Evolutionary conservation across 2,329 filamentous ascomycete genomes (phyloP).

Genomic region (Stachybotrys echinatus): DNA sequence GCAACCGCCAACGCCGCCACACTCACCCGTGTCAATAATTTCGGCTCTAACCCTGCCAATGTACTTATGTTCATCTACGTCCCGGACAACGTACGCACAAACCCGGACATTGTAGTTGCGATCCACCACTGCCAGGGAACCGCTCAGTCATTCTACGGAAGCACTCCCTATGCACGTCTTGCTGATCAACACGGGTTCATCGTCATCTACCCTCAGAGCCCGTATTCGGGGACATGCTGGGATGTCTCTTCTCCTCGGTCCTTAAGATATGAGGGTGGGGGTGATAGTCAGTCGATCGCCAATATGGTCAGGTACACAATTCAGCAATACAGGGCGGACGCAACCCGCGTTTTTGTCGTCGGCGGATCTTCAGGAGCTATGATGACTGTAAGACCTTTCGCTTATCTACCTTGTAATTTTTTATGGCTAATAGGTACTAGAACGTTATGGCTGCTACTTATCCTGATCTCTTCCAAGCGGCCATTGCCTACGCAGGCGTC

Average conservation of each 20-base stretch:
- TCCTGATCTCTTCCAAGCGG: constrained; percentile 41
- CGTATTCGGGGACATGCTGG: constrained; percentile 50
- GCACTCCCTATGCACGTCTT: constrained; percentile 40
- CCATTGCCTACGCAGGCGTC: constrained; percentile 36
- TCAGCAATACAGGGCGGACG: constrained; percentile 44
- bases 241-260: constrained; percentile 47
- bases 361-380: constrained; percentile 44
- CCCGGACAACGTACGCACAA: constrained; percentile 20
- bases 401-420: neutral
- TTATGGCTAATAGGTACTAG: constrained; percentile 1
- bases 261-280: constrained; percentile 51
- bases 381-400: constrained; percentile 34
- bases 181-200: constrained; percentile 36
- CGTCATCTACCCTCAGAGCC: constrained; percentile 51
- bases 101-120: constrained; percentile 44
- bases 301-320: constrained; percentile 55
- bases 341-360: constrained; percentile 46
- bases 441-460: constrained; percentile 43
- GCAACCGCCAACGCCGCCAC: neutral
- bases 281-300: constrained; percentile 49
- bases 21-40: constrained; percentile 3
- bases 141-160: constrained; percentile 40
- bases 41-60: constrained; percentile 7
- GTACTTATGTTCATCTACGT: constrained; percentile 21
- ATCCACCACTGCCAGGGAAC: constrained; percentile 24